Evolutionary conservation across 148 eudicot genomes (phyloP), one percentile per base, ranked within the genome.

Genomic region (Diospyros kaki): DNA sequence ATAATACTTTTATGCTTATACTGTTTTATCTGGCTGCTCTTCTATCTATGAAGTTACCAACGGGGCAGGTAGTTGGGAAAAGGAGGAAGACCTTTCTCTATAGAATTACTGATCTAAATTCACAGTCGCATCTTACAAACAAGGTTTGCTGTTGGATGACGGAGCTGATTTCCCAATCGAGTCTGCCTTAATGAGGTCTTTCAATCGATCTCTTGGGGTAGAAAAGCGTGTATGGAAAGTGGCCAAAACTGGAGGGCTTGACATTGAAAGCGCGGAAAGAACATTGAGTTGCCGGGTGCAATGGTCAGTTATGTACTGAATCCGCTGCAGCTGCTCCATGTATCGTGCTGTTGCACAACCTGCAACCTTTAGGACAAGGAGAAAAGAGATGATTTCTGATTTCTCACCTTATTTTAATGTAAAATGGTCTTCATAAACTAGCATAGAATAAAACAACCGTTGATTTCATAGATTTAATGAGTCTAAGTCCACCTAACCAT

Each of bases 201-300:
- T 89, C 74, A 94, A 77, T 79, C 89, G 89, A 61, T 94, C 96
- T 76, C 87, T 86, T 50, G 93, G 94, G 58, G 89, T 82, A 9
- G 98, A 90, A 68, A 92, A 87, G 76, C 98, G 92, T 28, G 89
- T 84, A 52, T 92, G 96, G 73, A 90, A 94, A 42, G 97, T 92
- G 41, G 98, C 75, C 40, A 94, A 89, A 70, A 85, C 80, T 2
- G 75, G 81, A 52, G 98, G 98, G 64, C 89, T 84, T 14, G 97
- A 96, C 85, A 92, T 93, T 3, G 97, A 92, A 71, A 94, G 86
- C 42, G 98, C 98, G 18, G 96, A 92, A 65, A 94, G 92, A 56
- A 94, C 98, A 62, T 94, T 92, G 46, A 94, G 84, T 81, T 94
- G 98, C 71, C 85, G 93, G n/a, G 98, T 96, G 72, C 98, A 97